Evolutionary conservation across 306 rosid genomes (phyloP).

Genomic region (Ormosia emarginata): DNA sequence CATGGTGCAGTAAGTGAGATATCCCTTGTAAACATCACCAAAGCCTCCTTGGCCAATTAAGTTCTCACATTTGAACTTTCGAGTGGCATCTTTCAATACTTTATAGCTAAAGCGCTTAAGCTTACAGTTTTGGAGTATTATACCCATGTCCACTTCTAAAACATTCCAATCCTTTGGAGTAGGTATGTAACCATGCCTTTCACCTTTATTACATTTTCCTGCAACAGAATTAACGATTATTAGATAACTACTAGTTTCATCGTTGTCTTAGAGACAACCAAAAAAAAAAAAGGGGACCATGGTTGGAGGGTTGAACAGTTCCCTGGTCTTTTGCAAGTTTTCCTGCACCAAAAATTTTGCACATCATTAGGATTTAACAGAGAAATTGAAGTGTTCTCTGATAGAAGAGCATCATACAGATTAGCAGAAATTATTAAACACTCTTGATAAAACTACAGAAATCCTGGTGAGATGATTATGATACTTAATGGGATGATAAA

Average conservation of each 20-base stretch:
- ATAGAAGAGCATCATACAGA: neutral
- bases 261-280: neutral
- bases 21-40: conserved; percentile 47
- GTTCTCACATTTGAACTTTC: conserved; percentile 34
- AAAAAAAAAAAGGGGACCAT: neutral
- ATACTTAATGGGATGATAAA: neutral
- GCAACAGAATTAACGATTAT: neutral
- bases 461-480: neutral
- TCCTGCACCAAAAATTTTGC: neutral
- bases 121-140: neutral
- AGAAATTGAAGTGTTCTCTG: neutral
- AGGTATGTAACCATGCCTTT: neutral
- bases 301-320: neutral
- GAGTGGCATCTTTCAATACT: conserved; percentile 33
- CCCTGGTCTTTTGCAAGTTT: neutral
- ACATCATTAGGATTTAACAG: neutral
- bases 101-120: conserved; percentile 17
- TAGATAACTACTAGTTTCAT: neutral
- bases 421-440: neutral
- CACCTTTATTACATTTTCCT: neutral
- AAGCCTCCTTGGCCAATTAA: conserved; percentile 45
- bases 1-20: conserved; percentile 16
- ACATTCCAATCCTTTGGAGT: neutral
- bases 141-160: neutral
- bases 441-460: neutral